Conservation (phyloP, 495 filamentous ascomycete genomes). For the Neurospora tetrasperma region DNA sequence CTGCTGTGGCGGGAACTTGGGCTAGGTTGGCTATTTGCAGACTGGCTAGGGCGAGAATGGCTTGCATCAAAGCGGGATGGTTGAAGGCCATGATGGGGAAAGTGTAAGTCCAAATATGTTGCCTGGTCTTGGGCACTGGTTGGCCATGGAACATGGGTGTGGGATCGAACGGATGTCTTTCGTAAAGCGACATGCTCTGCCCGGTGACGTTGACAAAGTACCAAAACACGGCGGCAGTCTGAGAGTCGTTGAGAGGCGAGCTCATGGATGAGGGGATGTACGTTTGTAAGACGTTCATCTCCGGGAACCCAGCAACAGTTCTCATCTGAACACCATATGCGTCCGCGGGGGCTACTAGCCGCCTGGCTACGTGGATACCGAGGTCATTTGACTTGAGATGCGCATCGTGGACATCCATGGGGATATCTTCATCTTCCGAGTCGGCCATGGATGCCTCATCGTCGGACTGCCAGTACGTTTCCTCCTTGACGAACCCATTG, state of each 20-base stretch:
- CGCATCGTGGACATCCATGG: constrained; percentile 16
- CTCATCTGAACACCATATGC: constrained; percentile 28
- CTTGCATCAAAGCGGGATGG: constrained; percentile 77
- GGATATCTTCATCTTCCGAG: constrained; percentile 39
- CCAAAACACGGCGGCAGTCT: constrained; percentile 78
- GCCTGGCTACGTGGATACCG: constrained; percentile 29
- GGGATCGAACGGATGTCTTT: constrained; percentile 72
- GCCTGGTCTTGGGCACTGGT: constrained; percentile 56
- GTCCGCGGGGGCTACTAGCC: constrained; percentile 21
- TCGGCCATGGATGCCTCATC: constrained; percentile 54
- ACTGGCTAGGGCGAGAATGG: constrained; percentile 80
- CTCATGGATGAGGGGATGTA: constrained; percentile 67
- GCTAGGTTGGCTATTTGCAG: constrained; percentile 84
- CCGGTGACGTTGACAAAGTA: constrained; percentile 90
- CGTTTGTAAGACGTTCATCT: constrained; percentile 57
- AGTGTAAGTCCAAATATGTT: constrained; percentile 77
- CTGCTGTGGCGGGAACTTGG: constrained; percentile 57
- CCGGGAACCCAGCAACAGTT: constrained; percentile 32
- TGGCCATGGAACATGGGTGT: constrained; percentile 56
- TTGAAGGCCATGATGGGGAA: constrained; percentile 77
- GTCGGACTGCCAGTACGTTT: constrained; percentile 42
- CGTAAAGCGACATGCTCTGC: constrained; percentile 77
- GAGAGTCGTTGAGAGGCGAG: constrained; percentile 72
- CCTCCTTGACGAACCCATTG: constrained; percentile 18
- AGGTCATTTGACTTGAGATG: constrained; percentile 28